Conservation (phyloP, 2,329 filamentous ascomycete genomes). For the Penicillium sp. region DNA sequence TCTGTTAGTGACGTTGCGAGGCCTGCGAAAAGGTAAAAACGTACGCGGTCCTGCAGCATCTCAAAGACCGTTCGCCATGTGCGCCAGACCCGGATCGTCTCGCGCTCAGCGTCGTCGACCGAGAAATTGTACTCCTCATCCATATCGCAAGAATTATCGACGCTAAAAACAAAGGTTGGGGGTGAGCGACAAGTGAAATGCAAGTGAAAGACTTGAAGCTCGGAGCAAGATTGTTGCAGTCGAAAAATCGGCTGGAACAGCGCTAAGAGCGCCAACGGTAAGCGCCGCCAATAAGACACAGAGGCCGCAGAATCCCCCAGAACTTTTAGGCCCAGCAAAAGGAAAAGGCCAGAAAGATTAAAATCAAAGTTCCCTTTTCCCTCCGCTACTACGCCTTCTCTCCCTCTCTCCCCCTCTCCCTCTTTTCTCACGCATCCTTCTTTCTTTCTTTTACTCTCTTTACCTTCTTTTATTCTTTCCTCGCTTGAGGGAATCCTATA, state of each 20-base stretch:
- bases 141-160: slow-evolving; percentile 32
- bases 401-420: slow-evolving; percentile 19
- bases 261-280: slow-evolving; percentile 34
- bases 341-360: slow-evolving; percentile 25
- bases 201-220: slow-evolving; percentile 10
- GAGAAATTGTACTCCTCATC: slow-evolving; percentile 45
- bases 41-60: slow-evolving; percentile 89
- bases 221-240: slow-evolving; percentile 22
- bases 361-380: slow-evolving; percentile 19
- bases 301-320: slow-evolving; percentile 15
- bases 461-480: slow-evolving; percentile 13
- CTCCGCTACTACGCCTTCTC: slow-evolving; percentile 19
- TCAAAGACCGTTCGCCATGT: slow-evolving; percentile 92
- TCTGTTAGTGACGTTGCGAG: neutral
- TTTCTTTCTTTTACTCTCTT: slow-evolving; percentile 12
- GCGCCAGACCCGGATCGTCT: slow-evolving; percentile 78
- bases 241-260: slow-evolving; percentile 35
- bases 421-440: slow-evolving; percentile 16
- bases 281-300: slow-evolving; percentile 27
- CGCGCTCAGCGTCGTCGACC: slow-evolving; percentile 42
- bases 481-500: slow-evolving; percentile 15
- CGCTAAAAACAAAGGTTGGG: slow-evolving; percentile 23
- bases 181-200: slow-evolving; percentile 28
- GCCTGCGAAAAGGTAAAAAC: slow-evolving; percentile 34
- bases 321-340: slow-evolving; percentile 8